Evolutionary conservation across 345 rosid species (phyloP).

Genomic region (Leavenworthia alabamica): DNA sequence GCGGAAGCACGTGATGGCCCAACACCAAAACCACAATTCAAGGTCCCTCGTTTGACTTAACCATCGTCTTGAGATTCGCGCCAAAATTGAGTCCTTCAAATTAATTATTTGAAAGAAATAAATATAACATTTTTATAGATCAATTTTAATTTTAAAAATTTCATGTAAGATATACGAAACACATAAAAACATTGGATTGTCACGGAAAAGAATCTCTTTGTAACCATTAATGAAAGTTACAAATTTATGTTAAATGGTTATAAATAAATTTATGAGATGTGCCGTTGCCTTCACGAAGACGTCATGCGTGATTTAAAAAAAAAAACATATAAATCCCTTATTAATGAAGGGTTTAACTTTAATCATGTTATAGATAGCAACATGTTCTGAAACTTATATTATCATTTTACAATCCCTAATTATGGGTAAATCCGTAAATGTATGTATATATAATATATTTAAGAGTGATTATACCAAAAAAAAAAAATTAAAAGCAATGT

Average conservation of each 20-base stretch:
- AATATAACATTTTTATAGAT: background rate
- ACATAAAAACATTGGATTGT: slow-evolving; percentile 30
- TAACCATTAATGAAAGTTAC: slow-evolving; percentile 23
- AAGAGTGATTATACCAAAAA: too few relatives aligned
- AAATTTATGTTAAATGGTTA: background rate
- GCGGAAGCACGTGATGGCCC: slow-evolving; percentile 37
- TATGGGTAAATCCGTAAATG: too few relatives aligned
- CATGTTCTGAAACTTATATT: slow-evolving; percentile 28
- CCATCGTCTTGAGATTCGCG: slow-evolving; percentile 19
- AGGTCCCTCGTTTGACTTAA: slow-evolving; percentile 36
- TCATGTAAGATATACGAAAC: slow-evolving; percentile 15
- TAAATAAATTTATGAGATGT: background rate
- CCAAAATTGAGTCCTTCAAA: background rate
- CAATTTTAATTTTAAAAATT: slow-evolving; percentile 2
- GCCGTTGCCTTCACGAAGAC: slow-evolving; percentile 38
- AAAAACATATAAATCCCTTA: too few relatives aligned
- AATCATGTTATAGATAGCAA: slow-evolving; percentile 25
- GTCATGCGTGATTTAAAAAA: slow-evolving; percentile 31
- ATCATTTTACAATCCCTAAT: slow-evolving; percentile 10
- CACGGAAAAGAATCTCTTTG: slow-evolving; percentile 17
- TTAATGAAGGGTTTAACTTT: slow-evolving; percentile 18
- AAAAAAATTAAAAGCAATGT: too few relatives aligned
- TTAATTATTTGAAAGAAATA: background rate
- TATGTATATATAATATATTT: too few relatives aligned
- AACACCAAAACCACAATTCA: slow-evolving; percentile 33